These are phyloP conservation scores for Furcasterigmium sp. DNA, from an alignment of 2,329 filamentous ascomycete species.

Conservation along the genomic window DNA sequence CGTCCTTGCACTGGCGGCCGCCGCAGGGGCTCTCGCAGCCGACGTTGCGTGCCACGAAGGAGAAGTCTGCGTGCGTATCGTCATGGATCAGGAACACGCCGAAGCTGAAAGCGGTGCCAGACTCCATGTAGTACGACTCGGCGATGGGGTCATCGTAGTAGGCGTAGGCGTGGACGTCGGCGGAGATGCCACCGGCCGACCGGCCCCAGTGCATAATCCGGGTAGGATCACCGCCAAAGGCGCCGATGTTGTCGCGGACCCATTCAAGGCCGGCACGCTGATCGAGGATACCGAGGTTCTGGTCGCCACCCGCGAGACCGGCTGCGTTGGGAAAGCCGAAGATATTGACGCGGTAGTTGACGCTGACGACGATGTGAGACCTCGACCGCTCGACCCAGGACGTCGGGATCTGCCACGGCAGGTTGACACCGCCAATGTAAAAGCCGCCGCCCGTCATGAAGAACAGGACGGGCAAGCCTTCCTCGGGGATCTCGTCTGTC, in stretches of 20 bases:
- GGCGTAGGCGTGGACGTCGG: slow-evolving; percentile 54
- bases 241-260: slow-evolving; percentile 58
- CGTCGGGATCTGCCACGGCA: slow-evolving; percentile 38
- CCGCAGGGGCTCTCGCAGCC: slow-evolving; percentile 23
- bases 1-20: slow-evolving; percentile 2
- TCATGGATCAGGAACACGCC: slow-evolving; percentile 20
- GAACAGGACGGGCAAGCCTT: slow-evolving; percentile 34
- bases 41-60: slow-evolving; percentile 24
- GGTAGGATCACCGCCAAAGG: slow-evolving; percentile 60
- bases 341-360: slow-evolving; percentile 13
- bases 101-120: slow-evolving; percentile 26
- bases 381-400: slow-evolving; percentile 34
- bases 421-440: slow-evolving; percentile 33
- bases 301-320: slow-evolving; percentile 5
- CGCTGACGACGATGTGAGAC: slow-evolving; percentile 19
- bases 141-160: slow-evolving; percentile 40
- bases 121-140: slow-evolving; percentile 32
- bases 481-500: slow-evolving; percentile 15
- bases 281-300: slow-evolving; percentile 46
- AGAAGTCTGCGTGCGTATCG: slow-evolving; percentile 23
- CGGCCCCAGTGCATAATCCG: slow-evolving; percentile 64
- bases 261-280: slow-evolving; percentile 56
- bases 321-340: slow-evolving; percentile 14
- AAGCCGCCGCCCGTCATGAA: slow-evolving; percentile 45
- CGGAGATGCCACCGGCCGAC: slow-evolving; percentile 53